Evolutionary conservation across 176 grass and related monocot genomes (phyloP).

Genomic region (Triticum dicoccoides): DNA sequence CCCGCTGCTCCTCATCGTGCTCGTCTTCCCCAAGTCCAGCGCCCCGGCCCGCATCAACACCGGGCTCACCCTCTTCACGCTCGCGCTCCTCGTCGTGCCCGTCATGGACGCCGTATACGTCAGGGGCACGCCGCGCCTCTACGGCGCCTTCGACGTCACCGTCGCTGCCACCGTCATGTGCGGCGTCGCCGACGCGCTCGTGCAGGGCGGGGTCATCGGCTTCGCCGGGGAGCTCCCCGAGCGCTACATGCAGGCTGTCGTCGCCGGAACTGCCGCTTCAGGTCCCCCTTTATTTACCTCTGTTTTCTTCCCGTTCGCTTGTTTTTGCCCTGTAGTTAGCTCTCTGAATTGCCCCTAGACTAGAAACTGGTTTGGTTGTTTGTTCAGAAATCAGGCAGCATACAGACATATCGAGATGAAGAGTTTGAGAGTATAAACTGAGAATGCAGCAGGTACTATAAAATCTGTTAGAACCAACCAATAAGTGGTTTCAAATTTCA

Average conservation of each 20-base stretch:
- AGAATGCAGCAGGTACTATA: neutral
- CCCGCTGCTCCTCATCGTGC: conserved; percentile 65
- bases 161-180: conserved; percentile 59
- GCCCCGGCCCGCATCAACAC: conserved; percentile 67
- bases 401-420: neutral
- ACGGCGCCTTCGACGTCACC: conserved; percentile 66
- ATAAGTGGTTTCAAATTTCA: neutral
- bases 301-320: neutral
- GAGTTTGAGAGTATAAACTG: neutral
- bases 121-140: conserved; percentile 50
- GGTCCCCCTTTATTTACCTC: conserved; percentile 1
- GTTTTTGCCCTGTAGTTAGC: neutral
- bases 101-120: conserved; percentile 78
- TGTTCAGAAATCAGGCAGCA: neutral
- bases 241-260: conserved; percentile 85
- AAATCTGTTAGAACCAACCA: neutral
- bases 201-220: conserved; percentile 88
- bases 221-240: conserved; percentile 84
- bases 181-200: conserved; percentile 73
- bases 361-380: neutral
- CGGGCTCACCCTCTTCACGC: conserved; percentile 63
- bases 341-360: neutral
- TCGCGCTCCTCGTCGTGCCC: conserved; percentile 69
- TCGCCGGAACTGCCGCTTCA: conserved; percentile 80
- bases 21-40: conserved; percentile 65